Conservation (phyloP, 345 rosid genomes). For the Linum usitatissimum region DNA sequence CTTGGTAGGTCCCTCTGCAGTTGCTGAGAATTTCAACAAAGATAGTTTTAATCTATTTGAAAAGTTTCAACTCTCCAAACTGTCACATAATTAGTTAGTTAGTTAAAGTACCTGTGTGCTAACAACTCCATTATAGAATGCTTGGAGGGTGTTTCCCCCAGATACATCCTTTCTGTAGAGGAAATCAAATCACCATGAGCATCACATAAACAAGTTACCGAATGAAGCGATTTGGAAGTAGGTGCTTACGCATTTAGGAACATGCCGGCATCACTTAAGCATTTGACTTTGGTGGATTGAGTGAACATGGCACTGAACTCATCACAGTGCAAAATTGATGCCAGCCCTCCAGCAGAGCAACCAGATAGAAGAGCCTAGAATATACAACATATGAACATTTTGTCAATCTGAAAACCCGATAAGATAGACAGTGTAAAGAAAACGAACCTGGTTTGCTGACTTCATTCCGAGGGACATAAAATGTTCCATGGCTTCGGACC, state of each 20-base stretch:
- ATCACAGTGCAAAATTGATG: conserved; percentile 23
- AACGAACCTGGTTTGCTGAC: conserved; percentile 16
- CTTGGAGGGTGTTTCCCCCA: conserved; percentile 16
- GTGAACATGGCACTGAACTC: conserved; percentile 22
- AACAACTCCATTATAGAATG: conserved; percentile 23
- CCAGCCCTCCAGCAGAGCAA: conserved; percentile 28
- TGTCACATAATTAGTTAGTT: no score
- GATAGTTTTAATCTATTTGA: neutral
- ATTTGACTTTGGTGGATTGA: conserved; percentile 20
- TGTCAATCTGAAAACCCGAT: neutral
- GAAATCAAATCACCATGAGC: neutral
- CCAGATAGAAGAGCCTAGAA: conserved; percentile 24
- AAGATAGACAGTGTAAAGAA: neutral
- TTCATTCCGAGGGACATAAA: conserved; percentile 22
- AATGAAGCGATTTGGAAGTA: neutral
- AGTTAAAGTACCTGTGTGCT: conserved; percentile 16
- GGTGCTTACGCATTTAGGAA: conserved; percentile 20
- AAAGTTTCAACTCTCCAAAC: no score
- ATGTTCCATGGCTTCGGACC: conserved; percentile 20
- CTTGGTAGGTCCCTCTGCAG: conserved; percentile 52
- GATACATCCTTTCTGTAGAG: conserved; percentile 18
- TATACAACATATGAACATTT: neutral
- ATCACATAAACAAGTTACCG: neutral
- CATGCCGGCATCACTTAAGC: conserved; percentile 28
- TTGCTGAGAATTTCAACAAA: neutral